Percentiles rank a stretch among this genome's conserved stretches.
Evolutionary conservation across 257 asterid species (phyloP).

Genomic region (Ophiorrhiza pumila): DNA sequence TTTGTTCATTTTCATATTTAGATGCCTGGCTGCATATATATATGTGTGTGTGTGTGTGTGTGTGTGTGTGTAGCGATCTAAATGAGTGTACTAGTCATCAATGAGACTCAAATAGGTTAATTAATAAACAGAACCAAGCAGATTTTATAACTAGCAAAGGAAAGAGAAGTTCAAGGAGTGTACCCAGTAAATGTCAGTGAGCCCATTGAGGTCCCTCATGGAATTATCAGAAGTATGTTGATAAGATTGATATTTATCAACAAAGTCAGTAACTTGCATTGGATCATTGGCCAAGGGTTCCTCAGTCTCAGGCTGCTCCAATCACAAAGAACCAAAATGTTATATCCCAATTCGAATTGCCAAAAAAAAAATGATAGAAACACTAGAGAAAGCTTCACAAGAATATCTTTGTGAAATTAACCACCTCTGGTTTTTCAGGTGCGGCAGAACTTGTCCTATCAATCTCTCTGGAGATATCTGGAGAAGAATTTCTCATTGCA

Average conservation of each 20-base stretch:
- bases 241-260: constrained; percentile 37
- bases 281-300: constrained; percentile 31
- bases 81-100: not conserved
- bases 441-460: constrained; percentile 34
- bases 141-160: not conserved
- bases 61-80: too few relatives aligned
- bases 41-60: too few relatives aligned
- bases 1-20: too few relatives aligned
- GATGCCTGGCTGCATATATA: too few relatives aligned
- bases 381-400: not conserved
- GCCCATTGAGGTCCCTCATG: constrained; percentile 54
- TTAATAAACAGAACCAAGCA: constrained; percentile 3
- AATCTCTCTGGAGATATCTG: constrained; percentile 30
- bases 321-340: constrained; percentile 23
- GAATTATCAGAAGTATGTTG: constrained; percentile 40
- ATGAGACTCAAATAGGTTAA: not conserved
- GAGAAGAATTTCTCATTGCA: constrained; percentile 29
- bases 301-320: constrained; percentile 47
- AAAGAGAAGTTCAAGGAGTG: constrained; percentile 18
- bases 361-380: constrained; percentile 11
- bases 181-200: constrained; percentile 90
- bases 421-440: constrained; percentile 46
- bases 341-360: constrained; percentile 4
- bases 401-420: constrained; percentile 24
- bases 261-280: constrained; percentile 27